Evolutionary conservation across 2,329 filamentous ascomycete species (phyloP), one percentile per base, ranked within the genome.

Genomic region (Ophiognomonia clavigignenti-juglandacearum): DNA sequence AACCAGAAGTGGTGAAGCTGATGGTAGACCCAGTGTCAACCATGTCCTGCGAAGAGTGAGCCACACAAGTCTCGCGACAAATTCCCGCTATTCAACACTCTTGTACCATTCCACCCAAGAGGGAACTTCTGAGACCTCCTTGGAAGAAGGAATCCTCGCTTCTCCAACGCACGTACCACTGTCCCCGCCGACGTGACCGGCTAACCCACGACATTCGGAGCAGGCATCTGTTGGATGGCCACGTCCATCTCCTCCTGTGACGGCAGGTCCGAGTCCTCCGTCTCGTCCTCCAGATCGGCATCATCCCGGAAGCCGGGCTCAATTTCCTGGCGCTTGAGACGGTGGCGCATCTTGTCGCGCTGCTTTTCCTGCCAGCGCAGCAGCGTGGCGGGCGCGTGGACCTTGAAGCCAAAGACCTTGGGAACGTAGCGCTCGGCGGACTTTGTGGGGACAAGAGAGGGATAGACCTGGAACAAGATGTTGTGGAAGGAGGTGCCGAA

Each of bases 401-500:
- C 90, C 61, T 88, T 89, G 76, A 98, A 98, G 27, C 93, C 93
- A 65, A 93, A 98, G 51, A 95, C 86, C 49, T 87, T 82, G 20
- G 93, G 93, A 47, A 92, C 80, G 68, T 97, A 96, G 56, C 93
- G 82, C 54, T 89, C 83, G 53, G 83, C 75, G 57, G 82, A 89
- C 77, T 97, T 98, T 56, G 82, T 74, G 3, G 93, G 93, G 43
- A 95, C 82, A 57, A 98, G 77, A 20, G 87, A 83, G 6, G 93
- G 92, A 65, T 97, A 97, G 46, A 98, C 93, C 67, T 98, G 93
- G 74, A 98, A 97, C 53, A 98, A 82, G 68, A 98, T 96, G 71
- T 96, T 96, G 76, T 96, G 92, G 75, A 98, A 98, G 3, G 88
- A 95, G 39, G 92, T 91, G 57, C 93, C 93, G 58, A 98, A 98